A percentile compares a stretch with the other conserved stretches of the same genome.
These are phyloP conservation scores for Apophysomyces elegans DNA, from an alignment of 371 early-diverging fungal genomes.

Conservation along the genomic window DNA sequence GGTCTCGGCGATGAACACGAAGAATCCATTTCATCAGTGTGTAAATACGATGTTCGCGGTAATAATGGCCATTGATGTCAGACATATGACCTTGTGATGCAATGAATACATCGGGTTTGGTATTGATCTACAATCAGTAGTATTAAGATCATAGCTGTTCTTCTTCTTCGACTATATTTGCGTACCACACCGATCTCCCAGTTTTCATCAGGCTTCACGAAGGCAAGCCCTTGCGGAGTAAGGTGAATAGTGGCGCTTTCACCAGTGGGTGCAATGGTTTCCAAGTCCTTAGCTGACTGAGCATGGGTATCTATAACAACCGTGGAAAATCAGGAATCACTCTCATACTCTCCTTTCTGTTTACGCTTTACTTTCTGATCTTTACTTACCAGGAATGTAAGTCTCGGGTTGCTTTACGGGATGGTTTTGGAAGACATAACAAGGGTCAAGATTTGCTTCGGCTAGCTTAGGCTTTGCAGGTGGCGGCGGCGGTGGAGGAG, in stretches of 20 bases:
- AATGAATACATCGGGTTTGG: slow-evolving; percentile 51
- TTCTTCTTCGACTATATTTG: not conserved
- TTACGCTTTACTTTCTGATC: not conserved
- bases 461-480: slow-evolving; percentile 12
- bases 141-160: not conserved
- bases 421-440: slow-evolving; percentile 8
- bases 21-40: slow-evolving; percentile 55
- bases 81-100: slow-evolving; percentile 40
- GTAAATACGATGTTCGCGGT: slow-evolving; percentile 50
- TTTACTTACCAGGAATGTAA: slow-evolving; percentile 18
- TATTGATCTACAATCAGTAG: slow-evolving; percentile 33
- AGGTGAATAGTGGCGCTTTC: slow-evolving; percentile 35
- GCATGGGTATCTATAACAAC: slow-evolving; percentile 28
- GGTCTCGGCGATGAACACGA: slow-evolving; percentile 49
- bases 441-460: slow-evolving; percentile 18
- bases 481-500: slow-evolving; percentile 22
- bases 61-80: slow-evolving; percentile 40
- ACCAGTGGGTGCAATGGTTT: slow-evolving; percentile 40
- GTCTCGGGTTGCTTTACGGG: slow-evolving; percentile 17
- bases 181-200: slow-evolving; percentile 19
- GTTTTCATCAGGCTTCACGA: not conserved
- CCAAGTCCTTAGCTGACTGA: slow-evolving; percentile 24
- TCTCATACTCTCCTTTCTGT: not conserved
- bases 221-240: slow-evolving; percentile 6
- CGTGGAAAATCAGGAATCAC: not conserved